Percentiles rank a stretch among this genome's conserved stretches.
Evolutionary conservation across 2,329 filamentous ascomycete species (phyloP).

Genomic region (Aureobasidium sp.): DNA sequence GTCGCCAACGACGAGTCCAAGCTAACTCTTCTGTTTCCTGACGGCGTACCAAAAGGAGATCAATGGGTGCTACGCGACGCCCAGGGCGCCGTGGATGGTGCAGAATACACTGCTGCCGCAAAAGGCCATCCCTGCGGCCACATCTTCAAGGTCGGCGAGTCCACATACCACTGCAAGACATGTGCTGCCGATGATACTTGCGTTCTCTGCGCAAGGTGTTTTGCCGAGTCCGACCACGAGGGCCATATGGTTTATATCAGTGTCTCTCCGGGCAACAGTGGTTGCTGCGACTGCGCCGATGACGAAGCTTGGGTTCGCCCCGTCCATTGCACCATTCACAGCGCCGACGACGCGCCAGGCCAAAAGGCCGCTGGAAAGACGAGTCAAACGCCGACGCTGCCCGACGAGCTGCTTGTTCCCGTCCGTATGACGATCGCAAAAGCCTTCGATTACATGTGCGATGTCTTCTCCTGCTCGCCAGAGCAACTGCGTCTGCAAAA

Average conservation of each 20-base stretch:
- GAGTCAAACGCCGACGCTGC: constrained; percentile 41
- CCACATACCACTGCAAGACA: constrained; percentile 87
- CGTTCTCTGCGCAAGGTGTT: constrained; percentile 87
- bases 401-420: constrained; percentile 64
- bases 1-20: constrained; percentile 66
- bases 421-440: constrained; percentile 80
- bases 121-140: constrained; percentile 92
- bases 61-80: constrained; percentile 71
- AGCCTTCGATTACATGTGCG: constrained; percentile 88
- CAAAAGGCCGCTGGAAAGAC: constrained; percentile 47
- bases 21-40: constrained; percentile 72
- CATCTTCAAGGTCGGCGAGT: constrained; percentile 91
- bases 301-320: constrained; percentile 86
- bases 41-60: constrained; percentile 40
- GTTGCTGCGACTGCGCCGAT: constrained; percentile 96
- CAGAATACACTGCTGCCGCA: constrained; percentile 87
- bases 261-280: constrained; percentile 82
- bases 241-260: constrained; percentile 86
- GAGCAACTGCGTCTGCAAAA: constrained; percentile 87
- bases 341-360: constrained; percentile 37
- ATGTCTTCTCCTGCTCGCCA: constrained; percentile 94
- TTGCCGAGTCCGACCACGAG: constrained; percentile 88
- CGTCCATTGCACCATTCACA: constrained; percentile 89
- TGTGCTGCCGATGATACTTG: constrained; percentile 94
- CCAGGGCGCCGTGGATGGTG: constrained; percentile 85